Conservation (phyloP, 1,284 basidiomycete species). For the Rhodotorula sp. region DNA sequence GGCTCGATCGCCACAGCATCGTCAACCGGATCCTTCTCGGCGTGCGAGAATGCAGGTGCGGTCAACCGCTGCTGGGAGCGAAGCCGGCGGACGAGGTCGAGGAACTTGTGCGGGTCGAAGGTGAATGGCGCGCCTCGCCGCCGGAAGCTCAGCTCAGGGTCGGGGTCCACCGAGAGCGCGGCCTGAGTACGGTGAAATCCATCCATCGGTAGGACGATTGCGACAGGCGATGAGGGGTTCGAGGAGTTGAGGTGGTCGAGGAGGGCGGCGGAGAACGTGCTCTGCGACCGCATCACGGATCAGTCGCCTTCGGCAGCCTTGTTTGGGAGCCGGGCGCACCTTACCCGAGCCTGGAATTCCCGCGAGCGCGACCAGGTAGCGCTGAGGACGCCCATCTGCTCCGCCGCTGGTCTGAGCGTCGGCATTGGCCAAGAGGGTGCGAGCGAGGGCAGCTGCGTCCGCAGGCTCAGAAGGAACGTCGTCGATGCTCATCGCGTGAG, state of each 20-base stretch:
- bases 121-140: constrained; percentile 10
- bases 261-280: background rate
- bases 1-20: background rate
- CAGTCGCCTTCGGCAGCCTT: too few relatives aligned
- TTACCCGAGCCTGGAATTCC: constrained; percentile 7
- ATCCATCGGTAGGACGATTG: constrained; percentile 2
- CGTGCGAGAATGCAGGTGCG: constrained; percentile 6
- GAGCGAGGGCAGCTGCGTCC: background rate
- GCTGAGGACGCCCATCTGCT: background rate
- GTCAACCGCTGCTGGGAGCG: background rate
- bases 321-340: background rate
- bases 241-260: background rate
- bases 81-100: background rate
- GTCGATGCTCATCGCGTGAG: background rate
- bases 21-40: constrained; percentile 5
- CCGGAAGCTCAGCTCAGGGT: constrained; percentile 2
- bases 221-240: background rate
- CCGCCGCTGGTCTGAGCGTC: too few relatives aligned
- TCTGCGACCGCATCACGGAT: background rate
- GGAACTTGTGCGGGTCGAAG: background rate
- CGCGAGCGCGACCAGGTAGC: constrained; percentile 1
- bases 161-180: background rate
- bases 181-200: constrained; percentile 6
- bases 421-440: background rate
- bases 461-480: background rate